Evolutionary conservation across 306 rosid species (phyloP).

Genomic region (Dicorynia guianensis): DNA sequence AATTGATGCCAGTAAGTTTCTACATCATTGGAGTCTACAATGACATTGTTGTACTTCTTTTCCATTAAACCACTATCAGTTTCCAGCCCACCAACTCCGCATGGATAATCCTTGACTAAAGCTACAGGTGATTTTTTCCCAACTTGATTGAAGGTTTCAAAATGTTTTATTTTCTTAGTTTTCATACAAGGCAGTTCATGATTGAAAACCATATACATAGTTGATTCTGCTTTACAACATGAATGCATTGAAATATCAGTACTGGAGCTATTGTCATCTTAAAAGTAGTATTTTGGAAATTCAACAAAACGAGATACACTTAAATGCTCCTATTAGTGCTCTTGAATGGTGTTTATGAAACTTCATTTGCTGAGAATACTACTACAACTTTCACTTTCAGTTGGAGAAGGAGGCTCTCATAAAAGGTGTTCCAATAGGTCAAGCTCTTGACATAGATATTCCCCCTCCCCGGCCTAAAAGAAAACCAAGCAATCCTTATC

Average conservation of each 20-base stretch:
- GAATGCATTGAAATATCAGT: conserved; percentile 19
- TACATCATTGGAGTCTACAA: conserved; percentile 22
- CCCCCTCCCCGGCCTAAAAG: conserved; percentile 99
- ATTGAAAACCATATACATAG: conserved; percentile 6
- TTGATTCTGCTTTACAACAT: not conserved
- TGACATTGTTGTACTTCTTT: conserved; percentile 28
- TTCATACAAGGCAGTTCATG: conserved; percentile 17
- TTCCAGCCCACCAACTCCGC: conserved; percentile 41
- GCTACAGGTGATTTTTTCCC: conserved; percentile 36
- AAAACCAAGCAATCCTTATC: conserved; percentile 94
- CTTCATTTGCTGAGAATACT: conserved; percentile 34
- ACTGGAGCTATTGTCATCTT: conserved; percentile 11
- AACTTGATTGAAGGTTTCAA: conserved; percentile 29
- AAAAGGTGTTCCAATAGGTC: conserved; percentile 78
- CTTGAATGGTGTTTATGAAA: conserved; percentile 24
- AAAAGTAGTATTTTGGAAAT: not conserved
- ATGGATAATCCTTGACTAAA: conserved; percentile 36
- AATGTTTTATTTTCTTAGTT: conserved; percentile 29
- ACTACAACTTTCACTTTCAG: conserved; percentile 56
- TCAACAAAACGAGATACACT: not conserved
- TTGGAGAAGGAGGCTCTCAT: conserved; percentile 88
- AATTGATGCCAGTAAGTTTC: conserved; percentile 32
- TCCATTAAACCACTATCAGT: conserved; percentile 28
- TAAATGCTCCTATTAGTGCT: conserved; percentile 6
- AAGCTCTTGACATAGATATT: conserved; percentile 81